Evolutionary conservation across 768 basidiomycete genomes (phyloP).

Genomic region (Clavaria fumosa): DNA sequence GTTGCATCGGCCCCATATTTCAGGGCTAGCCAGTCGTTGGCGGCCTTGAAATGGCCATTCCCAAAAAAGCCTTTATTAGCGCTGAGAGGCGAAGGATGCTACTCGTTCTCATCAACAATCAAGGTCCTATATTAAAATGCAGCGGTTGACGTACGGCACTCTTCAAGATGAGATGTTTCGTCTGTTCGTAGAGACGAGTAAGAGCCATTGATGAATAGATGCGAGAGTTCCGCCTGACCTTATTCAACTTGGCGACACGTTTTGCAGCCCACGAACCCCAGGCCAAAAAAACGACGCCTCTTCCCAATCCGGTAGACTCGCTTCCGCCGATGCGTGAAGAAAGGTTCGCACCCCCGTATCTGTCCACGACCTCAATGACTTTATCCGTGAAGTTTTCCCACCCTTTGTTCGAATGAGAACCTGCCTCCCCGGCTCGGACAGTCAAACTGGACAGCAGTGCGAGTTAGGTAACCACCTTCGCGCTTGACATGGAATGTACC

Average conservation of each 20-base stretch:
- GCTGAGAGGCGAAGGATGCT: conserved; percentile 74
- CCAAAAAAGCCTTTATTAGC: conserved; percentile 73
- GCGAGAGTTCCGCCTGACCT: conserved; percentile 27
- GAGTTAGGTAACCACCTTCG: too few relatives aligned
- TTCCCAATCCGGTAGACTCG: conserved; percentile 36
- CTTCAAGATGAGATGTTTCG: conserved; percentile 64
- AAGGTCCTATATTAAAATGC: not conserved
- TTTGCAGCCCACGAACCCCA: conserved; percentile 86
- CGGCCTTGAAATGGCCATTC: conserved; percentile 75
- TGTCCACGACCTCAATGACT: conserved; percentile 64
- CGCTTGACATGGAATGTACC: too few relatives aligned
- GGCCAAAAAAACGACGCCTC: conserved; percentile 67
- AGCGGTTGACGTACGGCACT: conserved; percentile 42
- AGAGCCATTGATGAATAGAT: not conserved
- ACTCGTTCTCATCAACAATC: conserved; percentile 12
- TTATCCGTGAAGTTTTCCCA: conserved; percentile 85
- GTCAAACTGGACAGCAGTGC: too few relatives aligned
- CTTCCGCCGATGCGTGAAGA: conserved; percentile 20
- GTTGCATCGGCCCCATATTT: conserved; percentile 58
- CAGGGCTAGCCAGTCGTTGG: conserved; percentile 74
- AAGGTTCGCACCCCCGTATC: conserved; percentile 61
- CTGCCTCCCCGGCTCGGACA: conserved; percentile 58
- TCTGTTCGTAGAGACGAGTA: conserved; percentile 23
- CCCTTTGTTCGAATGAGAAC: conserved; percentile 71
- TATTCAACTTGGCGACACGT: conserved; percentile 60